phyloP scores from a whole-genome alignment of 768 basidiomycete genomes.

The Boletus patriciae region DNA sequence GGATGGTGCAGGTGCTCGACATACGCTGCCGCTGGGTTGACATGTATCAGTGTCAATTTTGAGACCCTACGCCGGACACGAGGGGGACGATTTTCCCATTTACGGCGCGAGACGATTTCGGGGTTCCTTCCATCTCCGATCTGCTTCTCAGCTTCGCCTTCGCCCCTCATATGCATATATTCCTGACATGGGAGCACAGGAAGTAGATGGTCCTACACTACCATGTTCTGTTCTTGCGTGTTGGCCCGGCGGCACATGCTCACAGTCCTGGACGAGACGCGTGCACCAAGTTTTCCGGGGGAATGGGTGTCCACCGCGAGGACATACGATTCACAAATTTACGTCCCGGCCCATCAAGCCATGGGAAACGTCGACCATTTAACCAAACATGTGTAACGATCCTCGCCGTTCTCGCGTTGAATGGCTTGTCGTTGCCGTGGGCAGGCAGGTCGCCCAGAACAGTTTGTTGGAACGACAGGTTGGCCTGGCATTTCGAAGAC shows the following conservation, averaged over 20 bases:
- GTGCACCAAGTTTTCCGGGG: background rate
- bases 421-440: slow-evolving; percentile 3
- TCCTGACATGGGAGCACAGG: slow-evolving; percentile 17
- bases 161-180: background rate
- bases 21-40: background rate
- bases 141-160: slow-evolving; percentile 24
- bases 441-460: slow-evolving; percentile 8
- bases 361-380: slow-evolving; percentile 9
- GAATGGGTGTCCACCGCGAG: background rate
- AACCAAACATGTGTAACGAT: slow-evolving; percentile 10
- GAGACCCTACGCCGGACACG: background rate
- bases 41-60: background rate
- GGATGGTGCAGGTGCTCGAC: background rate
- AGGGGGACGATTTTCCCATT: slow-evolving; percentile 17
- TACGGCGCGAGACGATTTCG: slow-evolving; percentile 5
- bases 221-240: background rate
- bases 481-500: slow-evolving; percentile 12
- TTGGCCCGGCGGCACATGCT: slow-evolving; percentile 7
- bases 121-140: slow-evolving; percentile 26
- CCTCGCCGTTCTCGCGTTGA: slow-evolving; percentile 7
- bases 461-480: background rate
- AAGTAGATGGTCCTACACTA: slow-evolving; percentile 6
- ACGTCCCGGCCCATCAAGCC: slow-evolving; percentile 4
- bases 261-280: background rate
- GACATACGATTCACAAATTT: slow-evolving; percentile 4